These are phyloP conservation scores for Exophiala xenobiotica DNA, from an alignment of 2,329 filamentous ascomycete genomes.

Conservation along the genomic window DNA sequence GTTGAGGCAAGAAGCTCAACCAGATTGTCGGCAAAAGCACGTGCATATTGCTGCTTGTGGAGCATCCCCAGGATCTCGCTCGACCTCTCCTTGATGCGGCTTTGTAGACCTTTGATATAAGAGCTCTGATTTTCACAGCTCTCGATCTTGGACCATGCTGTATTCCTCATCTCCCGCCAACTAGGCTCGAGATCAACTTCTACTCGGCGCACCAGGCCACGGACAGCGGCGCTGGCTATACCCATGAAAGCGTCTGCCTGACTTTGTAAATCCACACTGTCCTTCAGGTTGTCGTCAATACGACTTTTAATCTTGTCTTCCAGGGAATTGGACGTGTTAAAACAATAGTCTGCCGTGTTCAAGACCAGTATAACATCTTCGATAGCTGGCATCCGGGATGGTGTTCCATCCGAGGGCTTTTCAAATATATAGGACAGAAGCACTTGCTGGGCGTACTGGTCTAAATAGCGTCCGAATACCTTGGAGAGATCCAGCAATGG, in stretches of 20 bases:
- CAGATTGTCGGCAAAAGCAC: constrained; percentile 94
- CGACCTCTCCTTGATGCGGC: constrained; percentile 68
- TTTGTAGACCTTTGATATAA: constrained; percentile 80
- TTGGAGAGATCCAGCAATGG: constrained; percentile 80
- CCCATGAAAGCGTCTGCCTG: constrained; percentile 95
- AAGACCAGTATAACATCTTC: constrained; percentile 83
- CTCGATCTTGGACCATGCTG: constrained; percentile 91
- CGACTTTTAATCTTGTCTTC: constrained; percentile 92
- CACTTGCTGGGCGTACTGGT: constrained; percentile 93
- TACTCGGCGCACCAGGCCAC: constrained; percentile 78
- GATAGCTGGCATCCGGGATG: constrained; percentile 53
- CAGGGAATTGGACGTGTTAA: constrained; percentile 85
- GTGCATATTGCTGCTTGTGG: constrained; percentile 87
- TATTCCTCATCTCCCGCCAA: constrained; percentile 97
- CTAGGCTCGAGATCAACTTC: constrained; percentile 78
- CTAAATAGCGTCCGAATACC: constrained; percentile 87
- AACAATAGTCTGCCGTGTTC: constrained; percentile 97
- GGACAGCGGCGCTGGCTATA: constrained; percentile 83
- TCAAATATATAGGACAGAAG: constrained; percentile 70
- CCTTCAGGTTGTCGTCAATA: constrained; percentile 74
- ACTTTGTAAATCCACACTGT: constrained; percentile 81
- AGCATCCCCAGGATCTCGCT: constrained; percentile 74
- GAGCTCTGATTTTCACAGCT: constrained; percentile 89
- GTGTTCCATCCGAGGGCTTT: constrained; percentile 54
- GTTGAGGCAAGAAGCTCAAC: constrained; percentile 79